Evolutionary conservation across 148 eudicot species (phyloP).

Genomic region (Mesembryanthemum crystallinum): DNA sequence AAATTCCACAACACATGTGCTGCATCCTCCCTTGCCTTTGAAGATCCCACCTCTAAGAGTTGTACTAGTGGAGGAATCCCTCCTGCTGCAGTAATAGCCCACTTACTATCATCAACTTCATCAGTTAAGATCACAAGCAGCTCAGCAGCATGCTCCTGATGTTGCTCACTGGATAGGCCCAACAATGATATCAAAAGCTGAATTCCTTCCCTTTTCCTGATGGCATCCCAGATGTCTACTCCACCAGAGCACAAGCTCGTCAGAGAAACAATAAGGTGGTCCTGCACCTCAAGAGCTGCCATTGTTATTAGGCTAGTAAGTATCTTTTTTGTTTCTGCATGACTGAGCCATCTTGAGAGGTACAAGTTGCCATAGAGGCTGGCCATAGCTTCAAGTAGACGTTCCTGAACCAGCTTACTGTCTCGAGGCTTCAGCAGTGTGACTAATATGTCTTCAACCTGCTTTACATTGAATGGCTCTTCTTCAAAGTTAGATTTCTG

Average conservation of each 20-base stretch:
- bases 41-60: constrained; percentile 65
- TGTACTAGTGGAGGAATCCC: constrained; percentile 89
- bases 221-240: constrained; percentile 63
- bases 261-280: constrained; percentile 56
- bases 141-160: constrained; percentile 75
- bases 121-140: constrained; percentile 58
- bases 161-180: constrained; percentile 75
- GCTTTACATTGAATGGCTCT: constrained; percentile 46
- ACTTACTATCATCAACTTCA: constrained; percentile 81
- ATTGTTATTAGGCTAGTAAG: constrained; percentile 65
- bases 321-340: constrained; percentile 67
- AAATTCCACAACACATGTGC: constrained; percentile 64
- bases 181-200: constrained; percentile 68
- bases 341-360: constrained; percentile 45
- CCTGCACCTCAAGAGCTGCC: constrained; percentile 63
- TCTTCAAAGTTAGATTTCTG: constrained; percentile 39
- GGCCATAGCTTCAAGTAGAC: constrained; percentile 84
- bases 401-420: constrained; percentile 66
- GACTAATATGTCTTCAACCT: constrained; percentile 54
- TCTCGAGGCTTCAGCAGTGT: constrained; percentile 59
- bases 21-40: constrained; percentile 69
- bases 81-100: constrained; percentile 93
- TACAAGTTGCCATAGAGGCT: constrained; percentile 60
- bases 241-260: constrained; percentile 59
- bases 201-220: constrained; percentile 75